Base-by-base conservation (phyloP, 78 protist genomes). In the Dictyostelium capitatum region DNA sequence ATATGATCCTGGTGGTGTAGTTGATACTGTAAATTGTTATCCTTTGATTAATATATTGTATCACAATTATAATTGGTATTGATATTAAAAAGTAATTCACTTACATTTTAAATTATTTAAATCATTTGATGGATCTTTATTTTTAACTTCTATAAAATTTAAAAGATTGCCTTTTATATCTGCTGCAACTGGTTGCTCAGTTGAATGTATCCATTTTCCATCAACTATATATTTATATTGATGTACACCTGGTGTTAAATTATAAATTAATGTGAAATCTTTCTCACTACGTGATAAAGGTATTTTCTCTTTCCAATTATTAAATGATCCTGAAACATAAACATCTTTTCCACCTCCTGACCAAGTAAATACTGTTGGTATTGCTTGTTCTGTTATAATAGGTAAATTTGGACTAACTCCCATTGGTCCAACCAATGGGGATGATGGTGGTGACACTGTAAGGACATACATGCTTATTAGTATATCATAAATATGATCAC, bases 141-240 rank as follows among this genome's bases (percentile, higher is more conserved):
- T 65, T 75, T 82, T 90, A 37, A 82, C 89, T 53, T 80, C 89
- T 17, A 95, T 83, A 28, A 94, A 65, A 77, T 95, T 97, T 64
- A 92, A 80, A 12, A 95, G 57, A 54, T 83, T 82, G 14, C 98
- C 98, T 56, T 79, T 69, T 1, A 90, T 43, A 51, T 97, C 97
- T 0, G 82, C 80, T 0, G 95, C 78, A 23, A 94, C 91, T 9
- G 97, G 97, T 56, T 83, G 96, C 10, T 84, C 95, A 5, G 96
- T 90, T 30, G 85, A 87, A 73, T 87, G 90, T 7, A 85, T 37
- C 98, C 97, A 97, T 83, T 94, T 96, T 30, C 92, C 96, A 74
- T 98, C 98, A 15, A 98, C 99, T 10, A 98, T 90, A 75, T 83
- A 98, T 73, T 96, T 95, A 62, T 97, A 97, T 67, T 95, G 95